phyloP scores from a whole-genome alignment of 345 rosid genomes.

The Moricandia arvensis region DNA sequence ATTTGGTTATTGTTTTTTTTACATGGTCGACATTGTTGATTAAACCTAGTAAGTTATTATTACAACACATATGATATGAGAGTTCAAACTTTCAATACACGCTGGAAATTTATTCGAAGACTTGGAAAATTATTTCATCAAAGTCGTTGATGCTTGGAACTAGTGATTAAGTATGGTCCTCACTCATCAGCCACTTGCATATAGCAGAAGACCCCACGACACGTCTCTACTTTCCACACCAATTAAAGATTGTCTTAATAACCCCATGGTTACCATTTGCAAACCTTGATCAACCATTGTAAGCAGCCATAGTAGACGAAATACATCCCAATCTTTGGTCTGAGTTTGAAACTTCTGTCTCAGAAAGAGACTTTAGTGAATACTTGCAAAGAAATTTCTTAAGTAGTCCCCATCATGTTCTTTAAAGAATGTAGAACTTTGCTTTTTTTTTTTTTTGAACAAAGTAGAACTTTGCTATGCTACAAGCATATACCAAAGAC shows the following conservation, averaged over 20 bases:
- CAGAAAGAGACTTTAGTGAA: not conserved
- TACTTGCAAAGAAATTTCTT: not conserved
- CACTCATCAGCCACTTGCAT: not conserved
- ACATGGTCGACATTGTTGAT: not conserved
- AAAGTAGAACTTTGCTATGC: not conserved
- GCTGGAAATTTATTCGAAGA: not conserved
- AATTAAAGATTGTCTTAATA: not conserved
- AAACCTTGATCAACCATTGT: not conserved
- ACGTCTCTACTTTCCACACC: conserved; percentile 14
- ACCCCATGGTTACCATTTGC: not conserved
- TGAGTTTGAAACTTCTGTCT: not conserved
- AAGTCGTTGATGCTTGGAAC: conserved; percentile 18
- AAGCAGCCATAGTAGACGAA: not conserved
- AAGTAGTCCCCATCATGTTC: not conserved
- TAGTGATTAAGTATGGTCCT: not conserved
- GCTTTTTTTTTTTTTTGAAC: not conserved
- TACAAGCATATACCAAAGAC: not conserved
- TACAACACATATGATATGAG: conserved; percentile 1
- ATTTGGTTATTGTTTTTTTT: conserved; percentile 10
- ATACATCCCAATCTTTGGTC: not conserved
- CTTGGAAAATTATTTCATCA: conserved; percentile 13
- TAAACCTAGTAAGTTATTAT: conserved; percentile 20
- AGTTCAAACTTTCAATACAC: conserved; percentile 2
- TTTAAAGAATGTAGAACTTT: not conserved
- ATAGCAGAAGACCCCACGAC: conserved; percentile 14